Evolutionary conservation across 305 asterid species (phyloP), one percentile per base, ranked within the genome.

Genomic region (Solanum hybrid): DNA sequence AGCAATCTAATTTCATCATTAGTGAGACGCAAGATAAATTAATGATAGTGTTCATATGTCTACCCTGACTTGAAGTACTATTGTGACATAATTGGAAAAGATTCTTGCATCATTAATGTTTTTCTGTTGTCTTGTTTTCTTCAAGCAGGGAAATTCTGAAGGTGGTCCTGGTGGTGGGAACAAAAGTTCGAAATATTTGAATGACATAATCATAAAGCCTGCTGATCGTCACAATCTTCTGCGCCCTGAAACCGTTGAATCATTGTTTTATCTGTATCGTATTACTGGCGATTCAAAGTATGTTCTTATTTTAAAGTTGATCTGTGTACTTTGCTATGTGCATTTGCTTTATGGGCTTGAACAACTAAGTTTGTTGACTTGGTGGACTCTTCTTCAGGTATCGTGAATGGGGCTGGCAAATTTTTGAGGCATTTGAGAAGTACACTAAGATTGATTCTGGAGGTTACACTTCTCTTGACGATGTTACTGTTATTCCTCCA

Each of bases 171-270:
- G 93, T 90, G 98, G 98, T 89, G 98, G 98, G 85, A 97, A 97
- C 92, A 95, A 92, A 91, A 94, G 76, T 51, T 96, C 98, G 8
- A 91, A 93, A 90, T 97, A 95, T 92, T 94, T 91, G 42, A 91
- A 95, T 31, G 99, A 97, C 92, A 97, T 97, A 89, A 90, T 95
- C 51, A 96, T 96, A 90, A 95, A 95, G 93, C 96, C 91, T 35
- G 98, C 97, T 83, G 98, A 95, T 87, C 95, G 96, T 36, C 99
- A 97, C 95, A 97, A 95, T 94, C 98, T 97, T 88, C 86, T 97
- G 94, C 99, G 99, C 89, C 99, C 99, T 51, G 99, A 97, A 93
- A 96, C 98, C 35, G 99, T 97, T 86, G 98, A 97, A 91, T 97
- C 99, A 35, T 90, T 97, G 91, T 97, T 97, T 89, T 73, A 93